phyloP scores from a whole-genome alignment of 176 grass and related monocot genomes.

The Luzula sylvatica region DNA sequence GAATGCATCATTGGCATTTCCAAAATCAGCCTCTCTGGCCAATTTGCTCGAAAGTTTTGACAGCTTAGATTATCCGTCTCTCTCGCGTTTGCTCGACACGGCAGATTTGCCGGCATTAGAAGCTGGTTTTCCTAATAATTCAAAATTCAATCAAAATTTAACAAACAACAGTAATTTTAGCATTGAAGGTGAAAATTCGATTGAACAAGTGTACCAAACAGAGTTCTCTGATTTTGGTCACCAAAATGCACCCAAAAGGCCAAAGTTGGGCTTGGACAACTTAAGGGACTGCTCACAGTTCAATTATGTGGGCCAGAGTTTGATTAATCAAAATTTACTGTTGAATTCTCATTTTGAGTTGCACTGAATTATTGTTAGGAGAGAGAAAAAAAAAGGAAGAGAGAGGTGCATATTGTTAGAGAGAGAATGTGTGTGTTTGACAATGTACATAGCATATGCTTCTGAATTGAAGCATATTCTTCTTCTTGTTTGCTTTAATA shows the following conservation, averaged over 20 bases:
- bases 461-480: slow-evolving; percentile 9
- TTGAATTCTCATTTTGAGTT: slow-evolving; percentile 16
- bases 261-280: background rate
- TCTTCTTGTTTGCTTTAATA: slow-evolving; percentile 3
- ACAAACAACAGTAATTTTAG: slow-evolving; percentile 6
- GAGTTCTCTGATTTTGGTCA: slow-evolving; percentile 6
- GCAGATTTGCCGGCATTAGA: slow-evolving; percentile 10
- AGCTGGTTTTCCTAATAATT: slow-evolving; percentile 3
- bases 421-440: background rate
- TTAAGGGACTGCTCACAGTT: slow-evolving; percentile 5
- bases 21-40: slow-evolving; percentile 16
- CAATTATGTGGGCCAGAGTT: slow-evolving; percentile 2
- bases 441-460: slow-evolving; percentile 21
- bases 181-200: background rate
- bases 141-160: slow-evolving; percentile 13
- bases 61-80: slow-evolving; percentile 11
- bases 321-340: slow-evolving; percentile 9
- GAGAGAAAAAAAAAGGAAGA: background rate
- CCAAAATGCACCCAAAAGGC: slow-evolving; percentile 16
- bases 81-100: slow-evolving; percentile 13
- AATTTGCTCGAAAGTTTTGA: slow-evolving; percentile 20
- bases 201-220: slow-evolving; percentile 8
- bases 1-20: background rate
- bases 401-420: background rate
- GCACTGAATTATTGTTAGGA: slow-evolving; percentile 9